These are phyloP conservation scores for Moricandia arvensis DNA, from an alignment of 345 rosid species.

Conservation along the genomic window DNA sequence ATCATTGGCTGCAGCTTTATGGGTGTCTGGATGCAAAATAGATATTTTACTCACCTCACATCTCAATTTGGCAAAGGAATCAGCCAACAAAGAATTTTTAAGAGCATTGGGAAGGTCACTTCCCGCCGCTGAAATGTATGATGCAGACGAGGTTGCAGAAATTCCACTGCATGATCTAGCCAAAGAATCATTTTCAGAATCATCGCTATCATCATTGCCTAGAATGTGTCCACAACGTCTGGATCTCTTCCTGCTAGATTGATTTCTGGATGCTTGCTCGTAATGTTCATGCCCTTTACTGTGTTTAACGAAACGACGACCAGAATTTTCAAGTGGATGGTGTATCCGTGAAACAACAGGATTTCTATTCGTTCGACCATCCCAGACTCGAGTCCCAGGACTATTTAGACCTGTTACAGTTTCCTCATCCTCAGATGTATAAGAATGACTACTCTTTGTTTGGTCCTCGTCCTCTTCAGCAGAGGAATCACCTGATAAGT, in stretches of 20 bases:
- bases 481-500: constrained; percentile 43
- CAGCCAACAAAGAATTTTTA: constrained; percentile 60
- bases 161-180: constrained; percentile 64
- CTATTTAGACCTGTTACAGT: constrained; percentile 80
- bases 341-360: constrained; percentile 66
- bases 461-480: constrained; percentile 55
- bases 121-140: constrained; percentile 45
- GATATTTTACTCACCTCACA: constrained; percentile 63
- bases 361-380: constrained; percentile 82
- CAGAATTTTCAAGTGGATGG: constrained; percentile 92
- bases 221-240: constrained; percentile 68
- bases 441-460: constrained; percentile 57
- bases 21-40: not conserved
- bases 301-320: constrained; percentile 37
- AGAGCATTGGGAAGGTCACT: constrained; percentile 45
- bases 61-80: constrained; percentile 78
- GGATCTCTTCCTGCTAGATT: constrained; percentile 70
- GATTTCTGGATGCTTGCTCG: constrained; percentile 47
- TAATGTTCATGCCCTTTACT: constrained; percentile 51
- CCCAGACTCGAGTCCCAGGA: constrained; percentile 98
- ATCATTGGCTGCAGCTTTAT: constrained; percentile 10
- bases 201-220: constrained; percentile 64
- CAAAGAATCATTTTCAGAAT: constrained; percentile 62
- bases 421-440: constrained; percentile 87
- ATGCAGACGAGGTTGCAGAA: constrained; percentile 68